Conservation (phyloP, 73 alveolate species). For the Stentor roeselii region DNA sequence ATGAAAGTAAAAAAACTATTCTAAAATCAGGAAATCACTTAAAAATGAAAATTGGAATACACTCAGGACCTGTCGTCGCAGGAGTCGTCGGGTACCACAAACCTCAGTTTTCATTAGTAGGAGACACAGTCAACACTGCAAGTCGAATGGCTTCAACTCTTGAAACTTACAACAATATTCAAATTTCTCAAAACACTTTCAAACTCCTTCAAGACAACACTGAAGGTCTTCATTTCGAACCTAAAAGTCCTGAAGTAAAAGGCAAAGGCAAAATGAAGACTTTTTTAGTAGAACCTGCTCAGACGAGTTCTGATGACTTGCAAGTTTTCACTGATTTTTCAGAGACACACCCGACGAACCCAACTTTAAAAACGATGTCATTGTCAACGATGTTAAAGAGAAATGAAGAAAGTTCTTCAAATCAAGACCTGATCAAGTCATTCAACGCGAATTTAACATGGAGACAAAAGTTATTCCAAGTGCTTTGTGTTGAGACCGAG, state of each 20-base stretch:
- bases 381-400: too few species aligned
- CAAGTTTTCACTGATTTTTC: too few species aligned
- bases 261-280: conserved; percentile 17
- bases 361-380: too few species aligned
- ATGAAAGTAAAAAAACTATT: neutral
- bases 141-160: conserved; percentile 93
- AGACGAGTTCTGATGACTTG: too few species aligned
- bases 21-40: neutral
- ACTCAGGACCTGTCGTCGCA: conserved; percentile 95
- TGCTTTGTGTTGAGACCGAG: too few species aligned
- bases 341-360: too few species aligned
- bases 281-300: neutral
- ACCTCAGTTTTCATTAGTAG: conserved; percentile 97
- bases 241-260: conserved; percentile 27
- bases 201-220: neutral
- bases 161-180: neutral
- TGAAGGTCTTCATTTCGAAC: neutral
- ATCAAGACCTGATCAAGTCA: too few species aligned
- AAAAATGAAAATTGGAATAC: conserved; percentile 92
- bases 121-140: conserved; percentile 98
- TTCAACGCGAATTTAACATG: too few species aligned
- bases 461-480: too few species aligned
- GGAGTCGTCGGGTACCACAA: conserved; percentile 98
- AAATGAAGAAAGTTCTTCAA: too few species aligned
- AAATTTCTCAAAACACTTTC: neutral